Base-by-base conservation (phyloP, 2,329 filamentous ascomycete species). In the Penicillium sp. region DNA sequence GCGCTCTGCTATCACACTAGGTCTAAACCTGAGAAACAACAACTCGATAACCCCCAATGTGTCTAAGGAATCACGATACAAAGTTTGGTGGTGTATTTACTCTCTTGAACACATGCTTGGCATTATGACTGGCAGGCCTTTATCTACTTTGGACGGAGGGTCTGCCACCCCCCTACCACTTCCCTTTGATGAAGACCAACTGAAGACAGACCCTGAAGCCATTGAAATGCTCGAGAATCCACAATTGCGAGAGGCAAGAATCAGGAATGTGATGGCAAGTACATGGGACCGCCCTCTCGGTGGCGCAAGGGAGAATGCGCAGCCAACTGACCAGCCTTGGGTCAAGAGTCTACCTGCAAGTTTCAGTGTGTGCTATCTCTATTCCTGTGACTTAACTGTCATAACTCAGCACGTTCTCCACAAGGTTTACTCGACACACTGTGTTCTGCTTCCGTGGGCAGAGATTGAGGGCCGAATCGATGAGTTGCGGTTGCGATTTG, bases 31-130 rank as follows among this genome's bases (percentile, higher is more conserved):
- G 39, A 67, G 65, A 27, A 75, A 67, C 39, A 64, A 65, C 18
- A 69, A 66, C 39, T 53, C 47, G 9, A 60, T 58, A 2, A 61
- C 73, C 18, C 56, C 65, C 13, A 61, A 67, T 24, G 53, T 62
- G 2, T 69, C 73, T 14, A 75, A 71, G 49, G 73, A 75, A 55
- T 61, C 67, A 9, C 68, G 72, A 3, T 71, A 70, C 40, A 66
- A 71, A 21, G 62, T 76, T 1, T 77, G 75, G 75, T 76, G 73
- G 69, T 70, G 72, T 31, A 56, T 77, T 2, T 71, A 70, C 48
- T 54, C 60, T 0, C 54, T 75, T 2, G 74, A 76, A 52, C 69
- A 71, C 40, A 64, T 66, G 8, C 66, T 77, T 11, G 66, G 67
- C n/a, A 58, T 67, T 44, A 73, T 76, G 67, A 75, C 73, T 2